Conservation (phyloP, 441 rosid genomes). For the Arabidopsis hybrid region DNA sequence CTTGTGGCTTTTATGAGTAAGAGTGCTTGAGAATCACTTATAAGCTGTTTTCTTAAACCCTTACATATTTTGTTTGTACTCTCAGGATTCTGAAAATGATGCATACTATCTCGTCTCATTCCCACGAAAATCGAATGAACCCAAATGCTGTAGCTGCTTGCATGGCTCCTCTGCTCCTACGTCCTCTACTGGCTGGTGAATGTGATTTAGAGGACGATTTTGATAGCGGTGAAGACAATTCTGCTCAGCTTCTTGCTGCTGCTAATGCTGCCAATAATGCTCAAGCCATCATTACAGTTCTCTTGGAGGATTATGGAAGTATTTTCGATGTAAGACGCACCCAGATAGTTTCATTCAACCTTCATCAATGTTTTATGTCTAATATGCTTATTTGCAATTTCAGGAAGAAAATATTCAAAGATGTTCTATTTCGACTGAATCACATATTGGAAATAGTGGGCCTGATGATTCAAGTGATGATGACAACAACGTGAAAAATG, state of each 20-base stretch:
- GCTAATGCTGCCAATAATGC: constrained; percentile 99
- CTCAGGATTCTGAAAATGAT: constrained; percentile 95
- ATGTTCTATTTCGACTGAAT: constrained; percentile 93
- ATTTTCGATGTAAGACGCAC: constrained; percentile 83
- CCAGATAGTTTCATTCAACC: constrained; percentile 28
- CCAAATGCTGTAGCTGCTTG: constrained; percentile 99
- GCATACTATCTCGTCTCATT: constrained; percentile 79
- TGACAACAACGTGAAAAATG: constrained; percentile 80
- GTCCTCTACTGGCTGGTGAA: constrained; percentile 94
- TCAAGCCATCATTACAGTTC: constrained; percentile 86
- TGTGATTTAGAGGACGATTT: constrained; percentile 96
- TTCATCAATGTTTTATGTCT: constrained; percentile 17
- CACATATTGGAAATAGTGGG: constrained; percentile 89
- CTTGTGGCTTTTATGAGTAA: constrained; percentile 28
- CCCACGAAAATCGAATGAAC: constrained; percentile 95
- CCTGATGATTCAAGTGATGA: constrained; percentile 93
- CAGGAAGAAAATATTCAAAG: constrained; percentile 97
- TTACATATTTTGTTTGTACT: constrained; percentile 33
- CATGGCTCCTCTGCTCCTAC: constrained; percentile 99
- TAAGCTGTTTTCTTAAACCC: constrained; percentile 18
- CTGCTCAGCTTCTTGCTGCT: constrained; percentile 99
- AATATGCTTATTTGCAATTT: constrained; percentile 39
- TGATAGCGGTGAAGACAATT: constrained; percentile 83
- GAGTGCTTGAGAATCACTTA: constrained; percentile 21
- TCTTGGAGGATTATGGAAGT: constrained; percentile 90